Base-by-base conservation (phyloP, 768 basidiomycete species). In the Serendipita sp. region DNA sequence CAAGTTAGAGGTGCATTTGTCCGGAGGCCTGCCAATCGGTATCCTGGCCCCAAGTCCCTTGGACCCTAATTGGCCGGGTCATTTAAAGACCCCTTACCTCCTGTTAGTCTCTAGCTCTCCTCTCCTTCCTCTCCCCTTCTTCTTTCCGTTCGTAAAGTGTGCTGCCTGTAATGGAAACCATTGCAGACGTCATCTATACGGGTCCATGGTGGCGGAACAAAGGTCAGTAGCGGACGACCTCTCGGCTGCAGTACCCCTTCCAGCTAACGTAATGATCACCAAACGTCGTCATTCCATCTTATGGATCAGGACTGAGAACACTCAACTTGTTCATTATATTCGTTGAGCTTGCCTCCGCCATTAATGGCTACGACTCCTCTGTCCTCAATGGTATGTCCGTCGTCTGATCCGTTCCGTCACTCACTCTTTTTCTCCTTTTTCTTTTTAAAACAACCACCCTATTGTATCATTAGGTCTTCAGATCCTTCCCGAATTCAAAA, bases 341-440 rank as follows among this genome's bases (percentile, higher is more conserved):
- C 15, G 83, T 85, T 1, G 75, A 87, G n/a, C 72, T 86, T 64
- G 85, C 85, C 15, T 80, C 84, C 16, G 74, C 79, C 13, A 79
- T 80, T 58, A 87, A 86, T 72, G 86, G 87, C 29, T 78, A 84
- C 60, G 83, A 86, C 70, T 82, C 83, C 2, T 85, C 84, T n/a
- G 72, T 85, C 50, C 76, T 85, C 15, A 86, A 85, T 68, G 77
- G 77, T 75, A 43, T 69, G 2, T 23, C 23, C 13, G n/a, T n/a
- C 52, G 34, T 23, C 27, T 16, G 23, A 23, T 23, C 23, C 23
- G 23, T 23, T 23, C 23, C 23, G 23, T 23, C 23, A 23, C 23
- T 23, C 23, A 23, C 23, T 23, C 23, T 23, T 23, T 23, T 23
- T 23, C 23, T 1, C 23, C 23, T 23, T 23, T 23, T 23, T 23